A percentile compares a stretch with the other conserved stretches of the same genome.
Conservation (phyloP, 768 basidiomycete species). For the Postia placenta region DNA sequence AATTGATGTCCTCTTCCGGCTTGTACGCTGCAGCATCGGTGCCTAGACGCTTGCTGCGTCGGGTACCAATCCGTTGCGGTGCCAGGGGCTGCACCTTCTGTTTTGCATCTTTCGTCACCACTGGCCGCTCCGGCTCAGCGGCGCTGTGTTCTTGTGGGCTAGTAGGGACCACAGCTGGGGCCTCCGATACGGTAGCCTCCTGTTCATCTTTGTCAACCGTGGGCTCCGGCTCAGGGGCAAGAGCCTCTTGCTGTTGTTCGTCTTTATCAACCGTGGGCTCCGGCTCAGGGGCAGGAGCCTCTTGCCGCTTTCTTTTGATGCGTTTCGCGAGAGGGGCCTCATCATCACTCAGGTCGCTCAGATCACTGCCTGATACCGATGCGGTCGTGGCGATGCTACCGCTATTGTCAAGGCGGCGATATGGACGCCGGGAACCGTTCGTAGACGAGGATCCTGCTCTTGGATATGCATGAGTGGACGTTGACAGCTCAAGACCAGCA, state of each 20-base stretch:
- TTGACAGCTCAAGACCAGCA: background rate
- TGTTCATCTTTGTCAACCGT: background rate
- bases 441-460: slow-evolving; percentile 12
- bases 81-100: background rate
- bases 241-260: background rate
- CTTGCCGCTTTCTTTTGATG: background rate
- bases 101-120: background rate
- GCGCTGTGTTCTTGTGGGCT: no score
- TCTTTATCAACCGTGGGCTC: background rate
- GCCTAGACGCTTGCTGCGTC: slow-evolving; percentile 26
- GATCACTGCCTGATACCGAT: slow-evolving; percentile 13
- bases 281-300: background rate
- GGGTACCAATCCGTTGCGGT: slow-evolving; percentile 4
- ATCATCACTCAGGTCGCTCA: slow-evolving; percentile 12
- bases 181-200: no score
- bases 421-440: slow-evolving; percentile 4
- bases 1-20: slow-evolving; percentile 24
- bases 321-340: slow-evolving; percentile 8
- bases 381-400: slow-evolving; percentile 6
- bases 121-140: background rate
- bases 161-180: no score
- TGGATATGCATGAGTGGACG: slow-evolving; percentile 16
- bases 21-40: slow-evolving; percentile 32
- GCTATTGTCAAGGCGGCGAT: slow-evolving; percentile 3
- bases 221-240: background rate